Conservation (phyloP, 2,329 filamentous ascomycete genomes). For the Spiromastix sp. region DNA sequence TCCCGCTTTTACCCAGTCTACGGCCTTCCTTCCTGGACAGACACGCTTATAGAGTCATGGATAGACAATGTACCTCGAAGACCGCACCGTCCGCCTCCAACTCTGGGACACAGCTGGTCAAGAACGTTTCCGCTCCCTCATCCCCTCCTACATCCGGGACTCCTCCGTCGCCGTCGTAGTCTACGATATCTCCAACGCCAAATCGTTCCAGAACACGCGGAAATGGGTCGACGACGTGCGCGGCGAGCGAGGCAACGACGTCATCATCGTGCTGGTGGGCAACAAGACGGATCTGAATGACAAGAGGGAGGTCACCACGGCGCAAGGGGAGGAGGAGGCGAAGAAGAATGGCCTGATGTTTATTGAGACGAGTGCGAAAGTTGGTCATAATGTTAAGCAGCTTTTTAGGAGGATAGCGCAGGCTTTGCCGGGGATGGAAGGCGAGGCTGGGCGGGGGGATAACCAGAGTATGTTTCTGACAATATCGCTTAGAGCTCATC, state of each 20-base stretch:
- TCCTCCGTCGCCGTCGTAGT: constrained; percentile 96
- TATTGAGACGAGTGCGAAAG: constrained; percentile 95
- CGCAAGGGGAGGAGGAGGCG: constrained; percentile 93
- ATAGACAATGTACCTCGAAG: constrained; percentile 99
- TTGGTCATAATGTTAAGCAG: constrained; percentile 95
- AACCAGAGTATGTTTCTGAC: constrained; percentile 60
- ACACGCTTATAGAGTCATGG: too few species aligned
- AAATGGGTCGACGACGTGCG: constrained; percentile 99
- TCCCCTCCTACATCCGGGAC: constrained; percentile 97
- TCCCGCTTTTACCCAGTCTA: not conserved
- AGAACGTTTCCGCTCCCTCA: constrained; percentile 91
- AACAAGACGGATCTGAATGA: constrained; percentile 99
- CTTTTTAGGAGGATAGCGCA: constrained; percentile 97
- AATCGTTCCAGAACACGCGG: constrained; percentile 95
- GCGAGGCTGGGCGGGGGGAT: constrained; percentile 66
- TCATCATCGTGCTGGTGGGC: constrained; percentile 95
- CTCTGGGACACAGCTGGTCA: constrained; percentile 98
- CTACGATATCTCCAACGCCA: constrained; percentile 94
- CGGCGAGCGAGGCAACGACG: constrained; percentile 92
- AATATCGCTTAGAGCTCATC: not conserved
- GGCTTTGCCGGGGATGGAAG: constrained; percentile 95
- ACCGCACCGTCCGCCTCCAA: constrained; percentile 92
- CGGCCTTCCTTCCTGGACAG: not conserved
- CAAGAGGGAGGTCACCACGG: constrained; percentile 92
- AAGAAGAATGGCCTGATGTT: constrained; percentile 99